Conservation (phyloP, 192 early-diverging fungal species). For the Lobulomyces angularis region DNA sequence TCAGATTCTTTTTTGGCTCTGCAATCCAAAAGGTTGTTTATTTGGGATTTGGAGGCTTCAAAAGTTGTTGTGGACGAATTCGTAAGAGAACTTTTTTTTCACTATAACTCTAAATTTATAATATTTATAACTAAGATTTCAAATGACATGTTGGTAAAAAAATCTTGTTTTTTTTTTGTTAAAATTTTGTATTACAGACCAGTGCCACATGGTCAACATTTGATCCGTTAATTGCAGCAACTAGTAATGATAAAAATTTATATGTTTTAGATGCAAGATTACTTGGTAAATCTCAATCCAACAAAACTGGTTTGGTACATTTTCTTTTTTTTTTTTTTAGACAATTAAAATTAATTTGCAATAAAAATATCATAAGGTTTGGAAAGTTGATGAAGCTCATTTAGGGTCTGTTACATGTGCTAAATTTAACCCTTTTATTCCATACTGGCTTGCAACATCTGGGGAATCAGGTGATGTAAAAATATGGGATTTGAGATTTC, state of each 20-base stretch:
- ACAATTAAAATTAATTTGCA: background rate
- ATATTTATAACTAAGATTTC: conserved; percentile 10
- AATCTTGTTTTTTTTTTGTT: conserved; percentile 23
- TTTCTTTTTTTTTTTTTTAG: conserved; percentile 2
- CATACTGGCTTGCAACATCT: conserved; percentile 59
- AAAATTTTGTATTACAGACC: too few relatives aligned
- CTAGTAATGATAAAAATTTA: conserved; percentile 23
- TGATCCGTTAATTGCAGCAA: conserved; percentile 17
- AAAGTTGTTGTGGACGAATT: conserved; percentile 17
- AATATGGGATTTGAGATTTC: conserved; percentile 61
- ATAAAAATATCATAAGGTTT: conserved; percentile 23
- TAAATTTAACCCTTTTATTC: conserved; percentile 60
- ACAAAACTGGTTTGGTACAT: conserved; percentile 3
- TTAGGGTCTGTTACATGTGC: conserved; percentile 34
- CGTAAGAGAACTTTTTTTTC: conserved; percentile 1
- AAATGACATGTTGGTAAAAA: conserved; percentile 16
- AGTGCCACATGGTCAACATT: conserved; percentile 30
- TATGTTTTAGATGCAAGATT: conserved; percentile 24
- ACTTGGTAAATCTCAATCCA: conserved; percentile 8
- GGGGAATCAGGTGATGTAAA: conserved; percentile 46
- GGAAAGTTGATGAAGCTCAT: conserved; percentile 33
- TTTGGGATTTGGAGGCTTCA: conserved; percentile 19
- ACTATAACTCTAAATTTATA: background rate
- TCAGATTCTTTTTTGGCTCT: conserved; percentile 22
- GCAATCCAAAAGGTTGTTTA: conserved; percentile 11